Base-by-base conservation (phyloP, 768 basidiomycete genomes). In the Tulasnella sp. region DNA sequence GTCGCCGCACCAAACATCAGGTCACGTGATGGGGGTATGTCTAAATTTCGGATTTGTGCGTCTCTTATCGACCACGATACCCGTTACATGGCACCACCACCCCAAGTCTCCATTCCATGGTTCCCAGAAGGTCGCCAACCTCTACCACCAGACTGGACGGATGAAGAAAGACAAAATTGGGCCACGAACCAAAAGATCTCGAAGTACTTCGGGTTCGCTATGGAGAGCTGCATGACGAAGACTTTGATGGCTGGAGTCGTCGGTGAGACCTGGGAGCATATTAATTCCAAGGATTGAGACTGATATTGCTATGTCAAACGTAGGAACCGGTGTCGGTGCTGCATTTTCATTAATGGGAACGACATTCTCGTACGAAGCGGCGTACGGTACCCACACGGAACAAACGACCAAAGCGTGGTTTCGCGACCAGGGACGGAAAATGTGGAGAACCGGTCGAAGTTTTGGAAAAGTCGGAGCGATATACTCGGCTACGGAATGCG, bases 341-440 rank as follows among this genome's bases (percentile, higher is more conserved):
- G 95, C 98, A 84, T 93, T 98, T 82, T 94, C 94, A 1, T 85
- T 98, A 73, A 98, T 98, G 96, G 93, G 92, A 39, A 84, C 94
- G 22, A 93, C 94, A 35, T 95, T 98, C 79, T 90, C 90, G 39
- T 96, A 97, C 78, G 96, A 98, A 79, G 95, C 98, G 79, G 82
- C 87, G 64, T 85, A 87, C 76, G 83, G 84, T 73, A 86, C 75
- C 83, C 83, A 12, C 85, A 83, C 14, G 77, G 88, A 77, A 75
- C 91, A 95, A 79, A 95, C 95, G 77, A 90, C 94, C 0, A 83
- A 86, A 62, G 88, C 89, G 75, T 87, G 96, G 40, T 91, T 97
- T 80, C 92, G 88, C 78, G 95, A 98, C 73, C 98, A 97, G 92
- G 95, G 95, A 1, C 87, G 85, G 75, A 90, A 89, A 39, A 96